Conservation (phyloP, 352 stramenopile genomes). For the Phytopythium vexans region DNA sequence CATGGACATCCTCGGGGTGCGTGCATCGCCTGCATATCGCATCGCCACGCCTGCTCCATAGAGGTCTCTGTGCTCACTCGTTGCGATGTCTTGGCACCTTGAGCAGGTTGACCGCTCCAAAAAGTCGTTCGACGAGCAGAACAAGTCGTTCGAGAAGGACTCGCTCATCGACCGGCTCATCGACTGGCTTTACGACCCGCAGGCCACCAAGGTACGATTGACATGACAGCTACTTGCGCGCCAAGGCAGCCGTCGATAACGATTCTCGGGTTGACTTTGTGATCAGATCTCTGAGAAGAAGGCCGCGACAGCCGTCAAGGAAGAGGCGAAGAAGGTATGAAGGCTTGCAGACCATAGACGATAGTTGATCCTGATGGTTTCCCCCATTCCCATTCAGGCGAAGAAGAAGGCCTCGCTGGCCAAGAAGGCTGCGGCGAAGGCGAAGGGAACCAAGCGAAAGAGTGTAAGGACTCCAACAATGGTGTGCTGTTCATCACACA, state of each 20-base stretch:
- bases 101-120: conserved; percentile 77
- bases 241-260: background rate
- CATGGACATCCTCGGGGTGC: conserved; percentile 74
- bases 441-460: conserved; percentile 34
- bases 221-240: background rate
- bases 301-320: conserved; percentile 20
- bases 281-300: conserved; percentile 28
- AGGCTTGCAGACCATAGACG: background rate
- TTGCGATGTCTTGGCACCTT: background rate
- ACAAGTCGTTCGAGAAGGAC: conserved; percentile 60
- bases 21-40: background rate
- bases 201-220: conserved; percentile 40
- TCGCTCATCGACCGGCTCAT: conserved; percentile 60
- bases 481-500: no score
- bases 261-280: background rate
- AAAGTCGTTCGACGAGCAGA: conserved; percentile 77
- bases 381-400: background rate
- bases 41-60: no score
- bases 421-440: conserved; percentile 31
- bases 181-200: conserved; percentile 70
- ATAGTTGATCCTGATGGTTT: background rate
- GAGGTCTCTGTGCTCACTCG: background rate
- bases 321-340: conserved; percentile 23
- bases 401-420: conserved; percentile 13
- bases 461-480: conserved; percentile 11